Conservation (phyloP, 441 rosid genomes). For the Manihot esculenta region DNA sequence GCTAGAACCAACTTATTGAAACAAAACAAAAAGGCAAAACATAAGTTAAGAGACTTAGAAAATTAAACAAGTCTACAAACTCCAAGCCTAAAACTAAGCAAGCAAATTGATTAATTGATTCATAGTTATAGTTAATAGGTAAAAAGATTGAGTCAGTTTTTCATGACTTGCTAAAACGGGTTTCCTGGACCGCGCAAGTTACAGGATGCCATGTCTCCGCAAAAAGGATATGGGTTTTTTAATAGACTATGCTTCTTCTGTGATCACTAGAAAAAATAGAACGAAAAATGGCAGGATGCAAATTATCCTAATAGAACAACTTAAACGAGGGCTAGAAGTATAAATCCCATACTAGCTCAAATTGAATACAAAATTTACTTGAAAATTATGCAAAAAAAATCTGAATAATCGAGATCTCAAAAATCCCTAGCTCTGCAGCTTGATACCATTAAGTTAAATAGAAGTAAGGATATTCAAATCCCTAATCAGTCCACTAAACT, state of each 20-base stretch:
- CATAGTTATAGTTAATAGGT: background rate
- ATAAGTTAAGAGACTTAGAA: background rate
- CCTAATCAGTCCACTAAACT: background rate
- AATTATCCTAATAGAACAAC: too few relatives aligned
- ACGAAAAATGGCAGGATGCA: too few relatives aligned
- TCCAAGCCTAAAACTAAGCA: background rate
- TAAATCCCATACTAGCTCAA: background rate
- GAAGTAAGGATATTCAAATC: constrained; percentile 2
- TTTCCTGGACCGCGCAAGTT: background rate
- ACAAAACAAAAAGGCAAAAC: background rate
- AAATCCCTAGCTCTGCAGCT: background rate
- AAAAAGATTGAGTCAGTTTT: background rate
- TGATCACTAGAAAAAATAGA: too few relatives aligned
- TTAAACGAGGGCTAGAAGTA: background rate
- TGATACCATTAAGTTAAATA: background rate
- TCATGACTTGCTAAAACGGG: background rate
- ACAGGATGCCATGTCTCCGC: background rate
- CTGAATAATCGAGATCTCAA: background rate
- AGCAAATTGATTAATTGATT: background rate
- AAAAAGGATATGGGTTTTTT: too few relatives aligned
- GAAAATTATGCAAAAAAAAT: background rate
- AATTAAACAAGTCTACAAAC: background rate
- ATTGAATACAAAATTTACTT: background rate
- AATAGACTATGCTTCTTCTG: too few relatives aligned
- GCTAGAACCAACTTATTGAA: background rate